Base-by-base conservation (phyloP, 1,139 yeast genomes). In the Zygotorulaspora mrakii region DNA sequence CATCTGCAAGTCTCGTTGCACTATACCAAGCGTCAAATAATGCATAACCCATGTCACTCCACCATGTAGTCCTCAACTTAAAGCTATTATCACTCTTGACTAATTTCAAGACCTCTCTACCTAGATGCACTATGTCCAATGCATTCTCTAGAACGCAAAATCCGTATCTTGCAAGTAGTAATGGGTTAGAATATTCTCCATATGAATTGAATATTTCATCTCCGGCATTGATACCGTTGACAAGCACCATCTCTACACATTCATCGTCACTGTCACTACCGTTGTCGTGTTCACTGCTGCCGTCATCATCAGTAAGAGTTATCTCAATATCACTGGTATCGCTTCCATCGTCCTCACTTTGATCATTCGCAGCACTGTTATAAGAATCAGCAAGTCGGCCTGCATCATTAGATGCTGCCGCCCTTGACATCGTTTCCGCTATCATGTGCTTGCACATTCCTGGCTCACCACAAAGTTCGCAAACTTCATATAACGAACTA, bases 151-250 rank as follows among this genome's bases (percentile, higher is more conserved):
- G 62, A 26, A 74, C 68, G 5, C 82, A 74, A 57, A 87, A 86
- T 0, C 95, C 95, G 54, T 86, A 87, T 43, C 85, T 71, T 17
- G 87, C 79, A 11, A 87, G 62, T 28, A 87, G 65, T 33, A 76
- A 72, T 0, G 84, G 71, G 51, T 84, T 85, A 11, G 82, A 67
- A 31, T 80, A 67, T 31, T 80, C 80, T 0, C 95, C 95, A 53
- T 85, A 86, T 0, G 91, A 78, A 60, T 84, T 85, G 68, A 78
- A 82, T 9, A 87, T 61, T 54, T 87, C 95, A 11, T 67, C 57
- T n/a, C 74, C 74, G 18, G 65, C 56, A 2, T 55, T 41, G 1
- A 84, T 72, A 2, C 61, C 53, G 4, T 57, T 55, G 10, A 69
- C 64, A 14, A 75, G 52, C 0, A 73, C 68, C 13, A 82, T 73